phyloP scores from a whole-genome alignment of 352 stramenopile species.

The Pythium folliculosum region DNA sequence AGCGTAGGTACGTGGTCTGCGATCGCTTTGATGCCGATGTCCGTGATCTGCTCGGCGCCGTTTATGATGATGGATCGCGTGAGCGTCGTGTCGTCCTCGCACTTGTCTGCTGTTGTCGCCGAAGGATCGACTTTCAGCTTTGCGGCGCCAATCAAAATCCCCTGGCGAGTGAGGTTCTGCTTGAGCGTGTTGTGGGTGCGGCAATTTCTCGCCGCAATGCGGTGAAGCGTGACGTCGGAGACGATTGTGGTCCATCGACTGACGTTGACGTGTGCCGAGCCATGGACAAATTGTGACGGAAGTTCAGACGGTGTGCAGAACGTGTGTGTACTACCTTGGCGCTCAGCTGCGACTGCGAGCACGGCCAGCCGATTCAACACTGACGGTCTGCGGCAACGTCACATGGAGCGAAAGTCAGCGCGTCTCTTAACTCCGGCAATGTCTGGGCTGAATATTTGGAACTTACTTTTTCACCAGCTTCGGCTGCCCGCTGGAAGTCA shows the following conservation, averaged over 20 bases:
- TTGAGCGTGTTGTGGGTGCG: constrained; percentile 37
- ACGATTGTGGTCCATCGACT: constrained; percentile 73
- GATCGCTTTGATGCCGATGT: constrained; percentile 53
- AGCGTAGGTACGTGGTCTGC: constrained; percentile 50
- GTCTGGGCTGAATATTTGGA: too few species aligned
- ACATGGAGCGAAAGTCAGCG: not conserved
- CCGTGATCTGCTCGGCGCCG: constrained; percentile 67
- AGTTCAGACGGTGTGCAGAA: constrained; percentile 42
- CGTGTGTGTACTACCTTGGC: constrained; percentile 15
- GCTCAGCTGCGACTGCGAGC: constrained; percentile 23
- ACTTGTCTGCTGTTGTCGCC: constrained; percentile 15
- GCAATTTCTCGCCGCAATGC: constrained; percentile 64
- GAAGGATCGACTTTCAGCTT: not conserved
- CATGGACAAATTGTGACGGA: constrained; percentile 66
- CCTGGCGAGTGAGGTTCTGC: constrained; percentile 22
- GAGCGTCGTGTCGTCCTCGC: not conserved
- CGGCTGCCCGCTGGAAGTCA: not conserved
- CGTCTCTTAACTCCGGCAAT: too few species aligned
- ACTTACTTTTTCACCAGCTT: constrained; percentile 16
- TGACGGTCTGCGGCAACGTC: constrained; percentile 19
- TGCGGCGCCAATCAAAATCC: constrained; percentile 2
- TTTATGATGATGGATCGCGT: constrained; percentile 60
- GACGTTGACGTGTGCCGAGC: constrained; percentile 42
- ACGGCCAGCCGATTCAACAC: constrained; percentile 32
- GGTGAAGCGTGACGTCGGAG: constrained; percentile 57